Base-by-base conservation (phyloP, 2,329 filamentous ascomycete genomes). In the Cordyceps militaris region DNA sequence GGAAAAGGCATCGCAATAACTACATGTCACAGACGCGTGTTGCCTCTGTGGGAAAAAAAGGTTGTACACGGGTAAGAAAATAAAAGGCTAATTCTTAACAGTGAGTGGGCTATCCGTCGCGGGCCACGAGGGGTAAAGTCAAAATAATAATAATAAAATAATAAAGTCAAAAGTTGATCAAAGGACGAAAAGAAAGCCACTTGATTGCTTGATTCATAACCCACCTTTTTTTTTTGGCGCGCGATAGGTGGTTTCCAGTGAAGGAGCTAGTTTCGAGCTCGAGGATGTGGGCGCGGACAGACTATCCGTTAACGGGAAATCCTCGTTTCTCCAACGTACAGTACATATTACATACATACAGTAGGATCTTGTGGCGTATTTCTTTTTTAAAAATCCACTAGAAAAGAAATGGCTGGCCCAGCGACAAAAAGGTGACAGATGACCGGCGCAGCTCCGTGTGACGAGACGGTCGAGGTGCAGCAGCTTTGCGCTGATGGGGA, bases 401-500 rank as follows among this genome's bases (percentile, higher is more conserved):
- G 13, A 36, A 36, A 13, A 36, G 34, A 36, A 14, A 36, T 6
- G 48, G 48, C 23, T 40, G 16, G 3, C 21, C 36, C 24, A 42
- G n/a, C 24, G 19, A 23, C 19, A 30, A 55, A n/a, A 30, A 30
- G 42, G 43, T 47, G 52, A 49, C 34, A 49, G 34, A 49, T 8
- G 11, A 24, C 26, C 13, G 10, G 10, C 44, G 43, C 53, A 7
- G 6, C 32, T 36, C n/a, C 13, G 44, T 56, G 53, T 56, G 53
- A 56, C 53, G 19, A 56, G 53, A 56, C 44, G 44, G 44, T 48
- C 32, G 53, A 56, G 53, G 16, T 56, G 53, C 53, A 56, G n/a
- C n/a, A n/a, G n/a, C n/a, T n/a, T n/a, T n/a, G n/a, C n/a, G n/a
- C n/a, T n/a, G n/a, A n/a, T n/a, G n/a, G n/a, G n/a, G n/a, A n/a